A percentile compares a stretch with the other conserved stretches of the same genome.
These are phyloP conservation scores for Dactylellina parvicollis DNA, from an alignment of 2,329 filamentous ascomycete genomes.

Conservation along the genomic window DNA sequence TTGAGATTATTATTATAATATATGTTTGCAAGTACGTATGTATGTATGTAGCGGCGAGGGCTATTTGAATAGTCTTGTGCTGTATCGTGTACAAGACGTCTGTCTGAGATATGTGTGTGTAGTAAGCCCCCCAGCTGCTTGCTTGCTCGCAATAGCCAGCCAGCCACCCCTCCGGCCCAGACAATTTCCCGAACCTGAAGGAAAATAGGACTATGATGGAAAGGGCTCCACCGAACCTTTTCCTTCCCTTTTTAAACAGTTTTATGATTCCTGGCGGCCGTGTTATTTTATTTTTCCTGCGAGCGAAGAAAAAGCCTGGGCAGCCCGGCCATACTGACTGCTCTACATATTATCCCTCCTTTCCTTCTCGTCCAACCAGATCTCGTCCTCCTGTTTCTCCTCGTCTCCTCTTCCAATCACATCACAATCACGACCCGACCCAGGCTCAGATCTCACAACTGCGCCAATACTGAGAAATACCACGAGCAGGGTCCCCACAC, in stretches of 20 bases:
- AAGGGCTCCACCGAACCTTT: conserved; percentile 9
- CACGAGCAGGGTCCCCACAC: conserved; percentile 11
- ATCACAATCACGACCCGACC: conserved; percentile 39
- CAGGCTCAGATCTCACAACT: not conserved
- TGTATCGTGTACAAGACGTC: too few relatives aligned
- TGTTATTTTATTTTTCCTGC: conserved; percentile 9
- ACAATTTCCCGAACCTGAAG: conserved; percentile 46
- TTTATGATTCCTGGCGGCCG: not conserved
- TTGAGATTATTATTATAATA: too few relatives aligned
- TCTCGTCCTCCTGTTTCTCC: conserved; percentile 36
- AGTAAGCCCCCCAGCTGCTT: conserved; percentile 5
- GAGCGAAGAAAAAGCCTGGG: conserved; percentile 21
- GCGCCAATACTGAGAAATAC: not conserved
- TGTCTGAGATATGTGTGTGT: too few relatives aligned
- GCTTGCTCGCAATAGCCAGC: conserved; percentile 16
- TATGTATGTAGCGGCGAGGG: not conserved
- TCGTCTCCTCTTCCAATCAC: conserved; percentile 55
- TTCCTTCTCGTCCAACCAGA: conserved; percentile 46
- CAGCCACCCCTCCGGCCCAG: conserved; percentile 49
- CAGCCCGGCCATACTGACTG: too few relatives aligned
- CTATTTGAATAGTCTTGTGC: too few relatives aligned
- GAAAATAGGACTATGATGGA: not conserved
- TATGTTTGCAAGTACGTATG: too few relatives aligned
- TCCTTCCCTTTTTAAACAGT: conserved; percentile 35
- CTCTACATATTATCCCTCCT: too few relatives aligned